These are phyloP conservation scores for Saccharomyces hybrid DNA, from an alignment of 1,139 yeast genomes.

Conservation along the genomic window DNA sequence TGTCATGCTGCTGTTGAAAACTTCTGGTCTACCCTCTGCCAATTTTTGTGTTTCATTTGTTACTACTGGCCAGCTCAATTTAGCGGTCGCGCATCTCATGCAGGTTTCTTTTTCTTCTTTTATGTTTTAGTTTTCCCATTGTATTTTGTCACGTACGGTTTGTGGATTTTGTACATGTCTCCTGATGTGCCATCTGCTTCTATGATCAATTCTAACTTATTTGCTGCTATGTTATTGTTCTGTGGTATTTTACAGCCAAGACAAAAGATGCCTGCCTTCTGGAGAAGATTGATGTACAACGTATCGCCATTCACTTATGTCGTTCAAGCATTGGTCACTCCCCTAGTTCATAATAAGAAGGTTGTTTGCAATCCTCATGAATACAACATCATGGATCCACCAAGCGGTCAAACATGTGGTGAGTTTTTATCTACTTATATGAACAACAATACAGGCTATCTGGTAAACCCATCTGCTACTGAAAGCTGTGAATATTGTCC, in stretches of 20 bases:
- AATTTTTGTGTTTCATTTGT: slow-evolving; percentile 35
- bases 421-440: slow-evolving; percentile 37
- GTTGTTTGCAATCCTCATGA: slow-evolving; percentile 44
- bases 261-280: slow-evolving; percentile 46
- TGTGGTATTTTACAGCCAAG: slow-evolving; percentile 52
- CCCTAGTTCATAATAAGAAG: slow-evolving; percentile 37
- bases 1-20: slow-evolving; percentile 39
- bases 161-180: slow-evolving; percentile 42
- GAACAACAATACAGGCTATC: slow-evolving; percentile 38
- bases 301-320: slow-evolving; percentile 51
- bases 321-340: slow-evolving; percentile 40
- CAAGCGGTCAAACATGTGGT: slow-evolving; percentile 42
- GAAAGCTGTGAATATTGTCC: slow-evolving; percentile 42
- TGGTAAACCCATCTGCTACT: slow-evolving; percentile 37
- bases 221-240: slow-evolving; percentile 43
- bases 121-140: slow-evolving; percentile 40
- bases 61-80: slow-evolving; percentile 40
- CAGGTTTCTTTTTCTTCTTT: slow-evolving; percentile 40
- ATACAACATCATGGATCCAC: slow-evolving; percentile 43
- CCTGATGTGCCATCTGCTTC: slow-evolving; percentile 47
- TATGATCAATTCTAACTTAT: slow-evolving; percentile 41
- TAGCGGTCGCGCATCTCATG: slow-evolving; percentile 34
- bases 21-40: slow-evolving; percentile 42
- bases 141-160: slow-evolving; percentile 42
- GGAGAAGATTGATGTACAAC: slow-evolving; percentile 49